Conservation (phyloP, 179 eudicot species). For the Drosera spatulata region DNA sequence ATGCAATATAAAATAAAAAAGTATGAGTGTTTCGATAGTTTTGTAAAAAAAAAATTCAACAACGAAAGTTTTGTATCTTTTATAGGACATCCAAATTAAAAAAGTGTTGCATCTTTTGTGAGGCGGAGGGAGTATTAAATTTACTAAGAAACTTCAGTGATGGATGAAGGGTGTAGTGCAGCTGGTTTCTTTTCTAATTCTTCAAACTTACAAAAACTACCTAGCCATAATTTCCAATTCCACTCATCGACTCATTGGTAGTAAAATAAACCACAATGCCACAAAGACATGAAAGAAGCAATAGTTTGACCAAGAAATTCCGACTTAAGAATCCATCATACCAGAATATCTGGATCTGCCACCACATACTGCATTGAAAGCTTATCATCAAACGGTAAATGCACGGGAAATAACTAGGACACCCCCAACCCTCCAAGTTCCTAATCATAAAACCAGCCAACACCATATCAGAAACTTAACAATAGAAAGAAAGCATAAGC, state of each 20-base stretch:
- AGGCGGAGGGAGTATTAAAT: no score
- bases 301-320: not conserved
- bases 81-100: no score
- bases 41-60: no score
- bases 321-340: slow-evolving; percentile 7
- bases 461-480: not conserved
- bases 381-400: slow-evolving; percentile 59
- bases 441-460: slow-evolving; percentile 18
- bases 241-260: not conserved
- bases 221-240: not conserved
- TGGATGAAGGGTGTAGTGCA: no score
- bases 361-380: slow-evolving; percentile 93
- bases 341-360: slow-evolving; percentile 97
- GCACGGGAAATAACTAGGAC: slow-evolving; percentile 99
- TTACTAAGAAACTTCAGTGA: no score
- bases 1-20: no score
- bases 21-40: no score
- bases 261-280: not conserved
- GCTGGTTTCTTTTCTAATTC: no score
- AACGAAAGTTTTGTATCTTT: no score
- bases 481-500: not conserved
- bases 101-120: no score
- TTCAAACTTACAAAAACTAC: not conserved
- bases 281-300: not conserved
- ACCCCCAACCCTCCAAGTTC: slow-evolving; percentile 99